Base-by-base conservation (phyloP, 169 alveolate genomes). In the Amoebophrya sp. region DNA sequence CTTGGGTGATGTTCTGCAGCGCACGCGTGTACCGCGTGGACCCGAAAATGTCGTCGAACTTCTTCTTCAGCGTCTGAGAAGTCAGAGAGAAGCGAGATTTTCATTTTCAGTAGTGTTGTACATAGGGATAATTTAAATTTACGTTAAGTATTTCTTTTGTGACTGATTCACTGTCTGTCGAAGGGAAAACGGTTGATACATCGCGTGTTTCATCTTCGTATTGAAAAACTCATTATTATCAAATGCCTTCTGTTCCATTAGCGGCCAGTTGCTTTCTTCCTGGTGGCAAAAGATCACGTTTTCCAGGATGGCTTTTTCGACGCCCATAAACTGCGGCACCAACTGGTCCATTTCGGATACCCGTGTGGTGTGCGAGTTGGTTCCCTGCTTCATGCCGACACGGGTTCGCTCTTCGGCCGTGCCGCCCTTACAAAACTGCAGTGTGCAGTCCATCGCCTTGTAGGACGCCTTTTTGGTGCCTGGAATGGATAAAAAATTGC, bases 281-380 rank as follows among this genome's bases (percentile, higher is more conserved):
- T 98, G 99, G 94, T 98, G 99, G 93, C 99, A 98, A 94, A 98
- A 97, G n/a, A 97, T 95, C 33, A 98, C 99, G 93, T 97, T 97
- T 93, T 98, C 99, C 77, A 98, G 95, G 29, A 98, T 95, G 1
- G 99, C 98, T 90, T 95, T 96, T 7, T 99, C 95, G 1, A 98
- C 97, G 39, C 99, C 99, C 98, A 98, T 97, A 91, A 97, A 94
- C 53, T 96, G 94, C 0, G 99, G 99, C n/a, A 98, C 96, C 89
- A 97, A 97, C 40, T 92, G 92, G 94, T 98, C 98, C 95, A 97
- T 96, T 89, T 97, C 99, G 39, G 97, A 96, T 91, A 98, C 96
- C 89, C 96, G 66, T 95, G 92, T 94, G 35, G n/a, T 47, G n/a
- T n/a, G n/a, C n/a, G n/a, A n/a, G n/a, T n/a, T n/a, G n/a, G n/a